Evolutionary conservation across 73 alveolate genomes (phyloP), one percentile per base, ranked within the genome.

Genomic region (Tetrahymena thermophila): DNA sequence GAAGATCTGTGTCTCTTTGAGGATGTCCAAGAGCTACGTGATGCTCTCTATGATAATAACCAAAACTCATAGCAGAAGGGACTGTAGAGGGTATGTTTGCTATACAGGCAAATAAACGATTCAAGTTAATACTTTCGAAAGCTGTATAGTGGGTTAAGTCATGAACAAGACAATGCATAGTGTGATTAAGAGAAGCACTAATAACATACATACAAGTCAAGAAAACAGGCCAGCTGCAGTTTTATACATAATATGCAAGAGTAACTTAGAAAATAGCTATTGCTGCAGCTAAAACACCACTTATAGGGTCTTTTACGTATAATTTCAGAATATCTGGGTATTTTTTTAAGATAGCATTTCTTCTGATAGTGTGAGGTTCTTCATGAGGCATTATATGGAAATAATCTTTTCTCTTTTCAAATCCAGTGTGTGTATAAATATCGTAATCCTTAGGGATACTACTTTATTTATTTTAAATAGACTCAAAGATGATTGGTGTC

Each of bases 1-100:
- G 98, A 19, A 97, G 96, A 95, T 97, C 98, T 1, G 98, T 96
- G 94, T 97, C 98, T 55, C 95, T 95, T 38, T 85, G 19, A 43
- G 97, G 97, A 10, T 85, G 56, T 85, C 94, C 94, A 93, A 95
- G 84, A 35, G 50, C 93, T 25, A 89, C 94, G 34, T 95, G 97
- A 55, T 95, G 97, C 55, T 95, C 97, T 21, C 95, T 35, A 56
- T 95, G 97, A 85, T 95, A 95, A 37, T 89, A 56, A 85, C 97
- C 97, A 85, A 95, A 95, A 50, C 95, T 89, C 55, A 95, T 95
- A 5, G 97, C 97, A 25, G 97, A 85, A 31, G 97, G 97, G 89
- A 95, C 95, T 23, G 95, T 94, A 31, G 93, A 34, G n/a, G 95
- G 95, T 34, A 95, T 43, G 35, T 95, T 95, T 15, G 94, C 35